Conservation (phyloP, 371 early-diverging fungal genomes). For the Nematocida minor region DNA sequence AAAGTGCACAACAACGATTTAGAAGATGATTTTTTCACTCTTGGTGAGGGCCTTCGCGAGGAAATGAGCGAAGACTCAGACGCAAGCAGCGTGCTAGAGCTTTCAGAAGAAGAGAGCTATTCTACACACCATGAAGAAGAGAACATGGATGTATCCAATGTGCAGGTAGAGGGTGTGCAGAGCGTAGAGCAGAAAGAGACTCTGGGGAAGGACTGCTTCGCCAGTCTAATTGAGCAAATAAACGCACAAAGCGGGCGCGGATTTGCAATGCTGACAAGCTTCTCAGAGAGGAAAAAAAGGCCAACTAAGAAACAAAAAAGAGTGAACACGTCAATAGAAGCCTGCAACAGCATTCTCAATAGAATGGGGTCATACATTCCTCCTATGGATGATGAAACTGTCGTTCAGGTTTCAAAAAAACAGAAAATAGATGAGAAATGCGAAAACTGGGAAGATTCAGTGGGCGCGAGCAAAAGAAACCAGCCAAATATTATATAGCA, state of each 20-base stretch:
- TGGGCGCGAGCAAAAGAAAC: background rate
- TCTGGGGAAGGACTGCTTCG: conserved; percentile 1
- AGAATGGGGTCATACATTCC: background rate
- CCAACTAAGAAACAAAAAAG: background rate
- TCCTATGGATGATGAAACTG: background rate
- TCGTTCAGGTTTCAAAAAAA: background rate
- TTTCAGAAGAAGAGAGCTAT: background rate
- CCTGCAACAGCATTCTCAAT: conserved; percentile 4
- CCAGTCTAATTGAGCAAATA: conserved; percentile 5
- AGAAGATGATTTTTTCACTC: conserved; percentile 45
- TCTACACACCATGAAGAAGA: background rate
- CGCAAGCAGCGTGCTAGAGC: background rate
- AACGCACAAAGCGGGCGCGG: background rate
- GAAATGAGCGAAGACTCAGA: background rate
- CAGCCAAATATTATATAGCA: conserved; percentile 31
- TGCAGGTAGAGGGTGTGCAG: background rate
- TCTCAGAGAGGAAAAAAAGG: background rate
- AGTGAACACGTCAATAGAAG: background rate
- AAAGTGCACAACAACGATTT: conserved; percentile 30
- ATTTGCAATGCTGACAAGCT: background rate
- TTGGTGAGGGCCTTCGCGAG: conserved; percentile 17
- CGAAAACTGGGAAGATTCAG: conserved; percentile 43
- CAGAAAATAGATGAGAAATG: conserved; percentile 9
- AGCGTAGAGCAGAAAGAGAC: background rate
- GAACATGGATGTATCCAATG: background rate